Base-by-base conservation (phyloP, 352 stramenopile genomes). In the Phytopythium sindhum region DNA sequence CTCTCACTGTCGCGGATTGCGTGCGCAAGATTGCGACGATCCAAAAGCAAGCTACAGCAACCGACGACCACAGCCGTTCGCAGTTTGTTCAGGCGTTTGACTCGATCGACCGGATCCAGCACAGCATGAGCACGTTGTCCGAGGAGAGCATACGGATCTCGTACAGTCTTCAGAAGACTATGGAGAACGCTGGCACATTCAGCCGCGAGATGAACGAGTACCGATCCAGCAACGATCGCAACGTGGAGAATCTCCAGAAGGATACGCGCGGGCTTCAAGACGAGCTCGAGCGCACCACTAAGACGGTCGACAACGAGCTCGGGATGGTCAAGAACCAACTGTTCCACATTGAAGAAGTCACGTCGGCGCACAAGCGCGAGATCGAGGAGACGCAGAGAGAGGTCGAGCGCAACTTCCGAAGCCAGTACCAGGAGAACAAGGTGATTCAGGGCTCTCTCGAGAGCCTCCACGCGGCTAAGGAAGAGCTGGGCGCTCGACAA, bases 131-230 rank as follows among this genome's bases (percentile, higher is more conserved):
- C 62, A 81, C 60, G 1, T 56, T 91, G 23, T 91, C 83, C 0
- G 83, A 91, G 62, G 83, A 91, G 48, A 91, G 81, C 31, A 88
- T 91, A 45, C 77, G 80, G 17, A 51, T 88, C 2, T 81, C 81
- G 23, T 90, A 85, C 72, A 86, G 78, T n/a, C 57, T 91, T 9
- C 78, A 89, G 55, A 77, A 87, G 31, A 66, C 72, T 0, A 81
- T 86, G 31, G 76, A 87, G 23, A 79, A 63, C 14, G 73, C 70
- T 0, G 78, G 84, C 23, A 68, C 72, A 10, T 66, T 91, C 23
- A 77, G 73, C 17, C 71, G 63, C 50, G 78, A 87, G 51, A 64
- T 88, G 21, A 71, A 73, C 6, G 68, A 78, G 14, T 89, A 88
- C 70, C 69, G 70, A 14, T 68, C 80, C 5, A 48, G 28, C 15